Evolutionary conservation across 1,284 basidiomycete species (phyloP), one percentile per base, ranked within the genome.

Genomic region (Cutaneotrichosporon mucoides): DNA sequence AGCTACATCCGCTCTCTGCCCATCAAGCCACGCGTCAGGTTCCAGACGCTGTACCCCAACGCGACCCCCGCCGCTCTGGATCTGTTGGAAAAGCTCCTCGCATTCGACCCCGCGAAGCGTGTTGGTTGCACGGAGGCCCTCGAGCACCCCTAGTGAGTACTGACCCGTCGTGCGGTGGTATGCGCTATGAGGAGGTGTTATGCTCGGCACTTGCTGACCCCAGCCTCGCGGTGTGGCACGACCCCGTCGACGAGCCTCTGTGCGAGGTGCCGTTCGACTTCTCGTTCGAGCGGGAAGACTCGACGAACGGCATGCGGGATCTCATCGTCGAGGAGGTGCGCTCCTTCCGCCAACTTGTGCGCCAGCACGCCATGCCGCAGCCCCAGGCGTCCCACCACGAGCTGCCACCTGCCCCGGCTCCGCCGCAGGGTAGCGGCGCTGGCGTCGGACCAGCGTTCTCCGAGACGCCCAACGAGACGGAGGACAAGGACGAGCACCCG

Each of bases 71-170:
- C 90, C 15, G 94, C 95, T 1, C 88, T 98, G 66, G 95, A 99
- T 76, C 83, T 99, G 15, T 83, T 99, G 54, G 85, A 87, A 43
- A 88, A 92, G 74, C 86, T 99, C 81, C 83, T 99, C 53, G 89
- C 91, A 72, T 99, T 99, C 73, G 96, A 99, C 76, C 96, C 96
- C 15, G 88, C 92, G 13, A 90, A 91, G 79, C 87, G 96, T 53
- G 95, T 97, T 76, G 90, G 88, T 58, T 99, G 96, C 77, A 91
- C 96, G 70, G 88, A 97, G 71, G 96, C 96, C 0, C 82, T 99
- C 45, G 88, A 89, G 61, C 96, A 99, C 74, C 92, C 94, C 0
- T 99, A 99, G 74, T 77, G 53, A 52, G 73, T n/a, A n/a, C n/a
- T n/a, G 15, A 16, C 9, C 16, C 6, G 15, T 13, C n/a, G n/a